phyloP scores from a whole-genome alignment of 768 basidiomycete species.

The Hortiboletus flavorubellus region DNA sequence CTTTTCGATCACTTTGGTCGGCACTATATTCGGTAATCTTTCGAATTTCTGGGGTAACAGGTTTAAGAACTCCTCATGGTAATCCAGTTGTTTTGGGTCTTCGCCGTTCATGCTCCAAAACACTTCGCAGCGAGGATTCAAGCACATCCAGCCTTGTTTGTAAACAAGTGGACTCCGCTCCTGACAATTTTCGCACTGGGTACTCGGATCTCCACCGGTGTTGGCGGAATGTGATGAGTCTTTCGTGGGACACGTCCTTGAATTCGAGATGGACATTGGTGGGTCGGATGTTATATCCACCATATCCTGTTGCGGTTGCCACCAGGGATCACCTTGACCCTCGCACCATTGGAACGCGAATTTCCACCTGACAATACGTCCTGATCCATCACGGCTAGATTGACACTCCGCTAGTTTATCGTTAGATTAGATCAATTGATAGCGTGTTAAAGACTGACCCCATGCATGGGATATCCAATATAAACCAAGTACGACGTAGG shows the following conservation, averaged over 20 bases:
- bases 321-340: conserved; percentile 60
- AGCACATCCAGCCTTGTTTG: conserved; percentile 55
- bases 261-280: not conserved
- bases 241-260: not conserved
- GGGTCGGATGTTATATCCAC: not conserved
- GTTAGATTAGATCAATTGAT: conserved; percentile 15
- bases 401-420: conserved; percentile 55
- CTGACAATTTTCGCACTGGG: conserved; percentile 43
- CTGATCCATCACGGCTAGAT: conserved; percentile 41
- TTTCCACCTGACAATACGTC: conserved; percentile 71
- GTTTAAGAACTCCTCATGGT: conserved; percentile 46
- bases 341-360: conserved; percentile 86
- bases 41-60: conserved; percentile 31
- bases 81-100: conserved; percentile 40
- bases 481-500: conserved; percentile 52
- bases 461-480: conserved; percentile 67
- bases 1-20: conserved; percentile 30
- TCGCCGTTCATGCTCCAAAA: conserved; percentile 49
- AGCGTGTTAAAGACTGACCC: conserved; percentile 27
- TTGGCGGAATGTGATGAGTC: not conserved
- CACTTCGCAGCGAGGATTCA: conserved; percentile 50
- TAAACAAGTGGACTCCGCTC: conserved; percentile 53
- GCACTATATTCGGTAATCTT: conserved; percentile 39
- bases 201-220: not conserved
- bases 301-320: conserved; percentile 27